Base-by-base conservation (phyloP, 75 land plant species). In the Selaginella tamariscina region DNA sequence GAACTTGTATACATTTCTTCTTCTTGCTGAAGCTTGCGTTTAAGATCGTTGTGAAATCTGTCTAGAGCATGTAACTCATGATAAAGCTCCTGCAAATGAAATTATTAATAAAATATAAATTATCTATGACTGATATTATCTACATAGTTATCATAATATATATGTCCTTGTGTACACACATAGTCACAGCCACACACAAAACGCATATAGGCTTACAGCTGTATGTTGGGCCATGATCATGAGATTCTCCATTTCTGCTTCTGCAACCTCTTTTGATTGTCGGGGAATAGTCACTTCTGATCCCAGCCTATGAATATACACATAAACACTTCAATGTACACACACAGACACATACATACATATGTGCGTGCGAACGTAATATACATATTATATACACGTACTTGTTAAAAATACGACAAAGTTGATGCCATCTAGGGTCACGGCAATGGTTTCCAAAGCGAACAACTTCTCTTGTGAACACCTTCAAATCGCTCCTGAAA, bases 21-120 rank as follows among this genome's bases (percentile, higher is more conserved):
- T 76, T 89, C 96, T 33, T 89, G 62, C 27, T 59, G 88, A 68
- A 83, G 70, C 80, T 87, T 93, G 56, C 82, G 85, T 2, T 70
- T 74, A 75, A 83, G 84, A 67, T 93, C 98, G 69, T 81, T 89
- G 24, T 83, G 80, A 80, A 81, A 85, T 75, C 98, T 78, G 70
- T 93, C 96, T 68, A 89, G 65, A 44, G 98, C 83, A 80, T 93
- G 82, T 56, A 87, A 69, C 67, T 93, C 98, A 72, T 93, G 98
- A 66, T 93, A 93, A 21, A 93, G 66, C 71, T 93, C 98, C 98
- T 93, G 77, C 49, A 76, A n/a, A n/a, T n/a, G n/a, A n/a, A n/a
- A n/a, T n/a, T n/a, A n/a, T n/a, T n/a, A n/a, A n/a, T n/a, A n/a
- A n/a, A n/a, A n/a, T n/a, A n/a, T n/a, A n/a, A n/a, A n/a, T n/a